Evolutionary conservation across 352 stramenopile genomes (phyloP).

Genomic region (Phytophthora meadii): DNA sequence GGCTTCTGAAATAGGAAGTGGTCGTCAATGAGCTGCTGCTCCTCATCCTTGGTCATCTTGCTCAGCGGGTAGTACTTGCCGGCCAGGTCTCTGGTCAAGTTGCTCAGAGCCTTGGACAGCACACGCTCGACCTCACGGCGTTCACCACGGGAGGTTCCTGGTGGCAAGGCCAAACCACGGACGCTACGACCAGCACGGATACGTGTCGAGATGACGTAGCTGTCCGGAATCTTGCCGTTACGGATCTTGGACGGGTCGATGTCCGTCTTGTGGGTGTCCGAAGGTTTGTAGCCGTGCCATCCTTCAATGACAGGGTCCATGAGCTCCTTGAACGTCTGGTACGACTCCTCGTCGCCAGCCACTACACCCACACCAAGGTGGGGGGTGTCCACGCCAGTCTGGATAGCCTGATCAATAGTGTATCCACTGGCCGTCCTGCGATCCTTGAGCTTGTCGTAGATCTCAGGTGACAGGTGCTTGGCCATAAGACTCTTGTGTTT

Average conservation of each 20-base stretch:
- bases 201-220: constrained; percentile 90
- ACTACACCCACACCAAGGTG: constrained; percentile 79
- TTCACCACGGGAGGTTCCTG: constrained; percentile 75
- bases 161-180: constrained; percentile 79
- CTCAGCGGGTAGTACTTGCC: constrained; percentile 85
- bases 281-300: constrained; percentile 76
- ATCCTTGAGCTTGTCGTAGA: constrained; percentile 77
- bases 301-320: constrained; percentile 84
- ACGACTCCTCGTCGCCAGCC: constrained; percentile 86
- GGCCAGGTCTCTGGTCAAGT: constrained; percentile 69
- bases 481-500: constrained; percentile 80
- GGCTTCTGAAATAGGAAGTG: constrained; percentile 93
- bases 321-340: constrained; percentile 79
- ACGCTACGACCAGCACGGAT: constrained; percentile 89
- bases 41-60: constrained; percentile 85
- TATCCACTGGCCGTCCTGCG: constrained; percentile 71
- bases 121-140: constrained; percentile 74
- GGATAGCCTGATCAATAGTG: constrained; percentile 86
- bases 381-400: constrained; percentile 70
- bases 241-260: constrained; percentile 72
- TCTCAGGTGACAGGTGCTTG: constrained; percentile 77
- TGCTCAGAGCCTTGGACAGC: constrained; percentile 72
- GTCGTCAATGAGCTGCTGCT: constrained; percentile 87
- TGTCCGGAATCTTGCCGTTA: constrained; percentile 63
- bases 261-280: constrained; percentile 73